These are phyloP conservation scores for Flaveria trinervia DNA, from an alignment of 129 eudicot species.

Conservation along the genomic window DNA sequence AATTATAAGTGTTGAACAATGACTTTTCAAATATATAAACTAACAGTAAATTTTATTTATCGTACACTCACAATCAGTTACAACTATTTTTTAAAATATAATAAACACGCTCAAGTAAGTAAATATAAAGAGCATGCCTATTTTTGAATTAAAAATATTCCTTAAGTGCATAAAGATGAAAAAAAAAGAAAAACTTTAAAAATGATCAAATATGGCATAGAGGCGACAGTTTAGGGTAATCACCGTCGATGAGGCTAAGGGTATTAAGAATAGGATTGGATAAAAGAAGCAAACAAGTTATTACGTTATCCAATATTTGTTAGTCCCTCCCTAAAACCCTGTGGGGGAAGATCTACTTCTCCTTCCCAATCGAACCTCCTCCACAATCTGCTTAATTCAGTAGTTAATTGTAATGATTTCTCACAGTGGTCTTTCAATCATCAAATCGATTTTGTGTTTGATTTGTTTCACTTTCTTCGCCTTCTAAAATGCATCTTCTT, in stretches of 20 bases:
- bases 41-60: too few relatives aligned
- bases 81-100: too few relatives aligned
- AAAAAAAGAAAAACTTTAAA: background rate
- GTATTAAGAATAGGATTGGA: background rate
- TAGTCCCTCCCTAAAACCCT: constrained; percentile 37
- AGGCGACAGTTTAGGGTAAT: background rate
- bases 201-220: background rate
- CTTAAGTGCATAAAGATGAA: background rate
- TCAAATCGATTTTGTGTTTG: constrained; percentile 13
- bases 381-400: background rate
- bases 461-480: constrained; percentile 12
- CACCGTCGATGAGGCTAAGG: background rate
- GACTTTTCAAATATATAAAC: too few relatives aligned
- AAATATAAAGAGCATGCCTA: too few relatives aligned
- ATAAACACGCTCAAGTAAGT: too few relatives aligned
- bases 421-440: background rate
- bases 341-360: background rate
- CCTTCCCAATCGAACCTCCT: background rate
- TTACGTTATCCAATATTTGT: constrained; percentile 29
- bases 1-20: too few relatives aligned
- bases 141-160: background rate
- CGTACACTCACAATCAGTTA: too few relatives aligned
- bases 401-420: constrained; percentile 15
- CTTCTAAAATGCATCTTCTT: background rate
- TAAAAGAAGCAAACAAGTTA: background rate